Evolutionary conservation across 2,329 filamentous ascomycete genomes (phyloP).

Genomic region (Fusarium sp.): DNA sequence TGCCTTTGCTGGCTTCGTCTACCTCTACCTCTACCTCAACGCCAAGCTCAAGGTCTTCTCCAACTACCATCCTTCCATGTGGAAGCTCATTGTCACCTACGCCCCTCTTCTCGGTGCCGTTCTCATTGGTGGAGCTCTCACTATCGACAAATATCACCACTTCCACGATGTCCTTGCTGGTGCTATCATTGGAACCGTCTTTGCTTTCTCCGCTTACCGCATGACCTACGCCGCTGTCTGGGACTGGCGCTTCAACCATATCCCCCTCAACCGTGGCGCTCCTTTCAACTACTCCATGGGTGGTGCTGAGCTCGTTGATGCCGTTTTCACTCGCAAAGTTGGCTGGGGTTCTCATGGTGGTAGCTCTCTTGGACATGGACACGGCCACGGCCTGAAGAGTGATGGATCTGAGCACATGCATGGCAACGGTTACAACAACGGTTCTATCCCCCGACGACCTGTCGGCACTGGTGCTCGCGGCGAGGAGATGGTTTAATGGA

Average conservation of each 20-base stretch:
- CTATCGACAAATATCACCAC: slow-evolving; percentile 79
- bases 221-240: slow-evolving; percentile 75
- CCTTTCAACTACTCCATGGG: slow-evolving; percentile 62
- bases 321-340: slow-evolving; percentile 66
- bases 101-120: slow-evolving; percentile 73
- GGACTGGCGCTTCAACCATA: slow-evolving; percentile 73
- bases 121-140: slow-evolving; percentile 74
- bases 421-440: slow-evolving; percentile 6
- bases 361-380: slow-evolving; percentile 4
- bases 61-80: slow-evolving; percentile 77
- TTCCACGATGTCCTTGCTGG: slow-evolving; percentile 79
- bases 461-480: slow-evolving; percentile 9
- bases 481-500: slow-evolving; percentile 28
- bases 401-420: slow-evolving; percentile 29
- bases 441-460: slow-evolving; percentile 32
- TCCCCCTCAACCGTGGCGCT: slow-evolving; percentile 67
- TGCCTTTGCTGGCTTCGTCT: slow-evolving; percentile 77
- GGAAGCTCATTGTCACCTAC: slow-evolving; percentile 74
- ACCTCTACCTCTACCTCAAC: slow-evolving; percentile 77
- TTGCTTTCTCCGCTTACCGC: slow-evolving; percentile 72
- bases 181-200: slow-evolving; percentile 69
- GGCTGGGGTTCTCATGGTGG: slow-evolving; percentile 61
- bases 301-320: slow-evolving; percentile 59
- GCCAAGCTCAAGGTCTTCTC: slow-evolving; percentile 80
- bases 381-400: slow-evolving; percentile 16